A percentile compares a stretch with the other conserved stretches of the same genome.
Evolutionary conservation across 75 land plant genomes (phyloP).

Genomic region (Ceratopteris richardii): DNA sequence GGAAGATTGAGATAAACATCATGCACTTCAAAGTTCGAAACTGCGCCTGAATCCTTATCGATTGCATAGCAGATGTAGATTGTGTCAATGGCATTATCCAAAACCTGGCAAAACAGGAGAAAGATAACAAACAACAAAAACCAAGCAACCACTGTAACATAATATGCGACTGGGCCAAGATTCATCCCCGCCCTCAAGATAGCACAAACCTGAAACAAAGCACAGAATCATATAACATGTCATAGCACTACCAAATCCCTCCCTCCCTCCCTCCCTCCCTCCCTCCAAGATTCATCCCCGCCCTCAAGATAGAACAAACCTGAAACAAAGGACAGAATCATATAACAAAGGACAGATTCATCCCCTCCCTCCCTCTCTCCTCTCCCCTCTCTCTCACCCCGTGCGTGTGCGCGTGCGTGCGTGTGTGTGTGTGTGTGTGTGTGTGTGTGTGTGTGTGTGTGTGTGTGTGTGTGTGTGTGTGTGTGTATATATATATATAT

Average conservation of each 20-base stretch:
- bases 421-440: too few species aligned
- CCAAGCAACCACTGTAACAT: constrained; percentile 54
- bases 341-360: too few species aligned
- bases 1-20: constrained; percentile 77
- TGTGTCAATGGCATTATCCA: constrained; percentile 83
- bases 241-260: too few species aligned
- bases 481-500: too few species aligned
- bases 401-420: too few species aligned
- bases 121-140: constrained; percentile 51
- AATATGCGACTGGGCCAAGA: constrained; percentile 40
- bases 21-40: constrained; percentile 70
- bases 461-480: too few species aligned
- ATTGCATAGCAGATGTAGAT: constrained; percentile 90
- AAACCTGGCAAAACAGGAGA: constrained; percentile 50
- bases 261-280: too few species aligned
- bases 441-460: too few species aligned
- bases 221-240: too few species aligned
- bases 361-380: too few species aligned
- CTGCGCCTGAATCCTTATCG: constrained; percentile 77
- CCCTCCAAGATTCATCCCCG: constrained; percentile 27
- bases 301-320: constrained; percentile 62
- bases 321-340: too few species aligned
- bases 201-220: constrained; percentile 56
- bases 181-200: constrained; percentile 34
- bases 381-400: too few species aligned